Evolutionary conservation across 306 rosid genomes (phyloP).

Genomic region (Astragalus membranaceus): DNA sequence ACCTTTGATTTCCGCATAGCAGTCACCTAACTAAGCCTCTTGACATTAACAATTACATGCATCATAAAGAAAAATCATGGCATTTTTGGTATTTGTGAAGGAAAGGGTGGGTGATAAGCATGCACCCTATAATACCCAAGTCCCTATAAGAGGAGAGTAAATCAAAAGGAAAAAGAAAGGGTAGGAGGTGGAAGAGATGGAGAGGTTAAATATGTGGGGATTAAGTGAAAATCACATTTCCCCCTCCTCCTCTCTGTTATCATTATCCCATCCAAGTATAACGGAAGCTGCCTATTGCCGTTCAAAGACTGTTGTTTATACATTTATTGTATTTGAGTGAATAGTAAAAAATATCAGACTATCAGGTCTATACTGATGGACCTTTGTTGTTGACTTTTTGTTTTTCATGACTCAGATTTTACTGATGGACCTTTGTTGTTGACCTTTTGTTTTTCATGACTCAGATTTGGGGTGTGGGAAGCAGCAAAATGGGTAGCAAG

Average conservation of each 20-base stretch:
- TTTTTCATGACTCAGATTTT: too few relatives aligned
- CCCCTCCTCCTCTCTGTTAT: not conserved
- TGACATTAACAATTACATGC: not conserved
- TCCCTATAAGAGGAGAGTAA: not conserved
- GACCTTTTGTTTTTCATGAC: constrained; percentile 12
- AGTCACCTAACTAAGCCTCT: not conserved
- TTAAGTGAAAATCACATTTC: not conserved
- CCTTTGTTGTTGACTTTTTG: too few relatives aligned
- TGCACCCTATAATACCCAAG: too few relatives aligned
- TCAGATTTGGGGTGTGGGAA: constrained; percentile 97
- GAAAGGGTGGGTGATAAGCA: not conserved
- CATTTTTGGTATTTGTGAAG: not conserved
- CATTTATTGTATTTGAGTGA: not conserved
- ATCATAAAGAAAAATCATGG: not conserved
- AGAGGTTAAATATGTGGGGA: not conserved
- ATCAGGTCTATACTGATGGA: too few relatives aligned
- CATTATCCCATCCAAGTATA: not conserved
- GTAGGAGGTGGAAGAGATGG: not conserved
- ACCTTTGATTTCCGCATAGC: not conserved
- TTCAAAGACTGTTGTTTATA: not conserved
- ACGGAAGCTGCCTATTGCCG: not conserved
- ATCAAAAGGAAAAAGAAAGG: not conserved
- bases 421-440: not conserved
- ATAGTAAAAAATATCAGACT: not conserved
- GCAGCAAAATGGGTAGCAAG: constrained; percentile 92